Base-by-base conservation (phyloP, 805 yeast species). In the Clavispora vitiphila region DNA sequence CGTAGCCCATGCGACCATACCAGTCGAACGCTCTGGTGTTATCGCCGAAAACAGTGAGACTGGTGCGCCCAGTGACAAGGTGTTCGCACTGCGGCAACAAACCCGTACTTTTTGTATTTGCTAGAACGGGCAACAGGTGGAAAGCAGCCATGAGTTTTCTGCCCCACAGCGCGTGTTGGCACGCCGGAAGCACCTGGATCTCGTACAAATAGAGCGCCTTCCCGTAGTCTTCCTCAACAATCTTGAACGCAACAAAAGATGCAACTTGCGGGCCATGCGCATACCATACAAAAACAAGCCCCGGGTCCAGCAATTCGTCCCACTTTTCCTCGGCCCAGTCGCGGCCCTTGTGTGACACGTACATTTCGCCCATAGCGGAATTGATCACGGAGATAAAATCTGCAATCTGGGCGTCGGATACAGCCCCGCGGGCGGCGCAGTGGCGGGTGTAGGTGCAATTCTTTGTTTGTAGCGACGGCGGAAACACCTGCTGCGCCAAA, bases 161-260 rank as follows among this genome's bases (percentile, higher is more conserved):
- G 0, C 85, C 86, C 0, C 71, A 21, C 8, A 58, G 50, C 2
- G 35, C 27, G 1, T 60, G 58, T 37, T 77, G 75, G 42, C 47
- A 64, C 9, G 37, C 12, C 1, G 64, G 62, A 2, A 42, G 23
- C 0, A 80, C 56, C 41, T 80, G 86, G 27, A 80, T 73, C 52
- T 80, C 86, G 48, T 77, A 80, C 8, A 80, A 60, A 48, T 79
- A 80, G 8, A 80, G 42, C 12, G 64, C 56, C 7, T 52, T 46
- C 4, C 50, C 47, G 8, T 57, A 69, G 22, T 62, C 60, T 38
- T 76, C 78, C 8, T 47, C 25, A 0, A 75, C 70, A n/a, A 73
- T 40, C 47, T 68, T 67, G 40, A 76, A 54, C 1, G 82, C 75
- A 10, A 76, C 34, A 46, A 78, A 78, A 1, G 71, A 79, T 1